These are phyloP conservation scores for Hawksworthiomyces lignivorus DNA, from an alignment of 2,329 filamentous ascomycete genomes.

Conservation along the genomic window DNA sequence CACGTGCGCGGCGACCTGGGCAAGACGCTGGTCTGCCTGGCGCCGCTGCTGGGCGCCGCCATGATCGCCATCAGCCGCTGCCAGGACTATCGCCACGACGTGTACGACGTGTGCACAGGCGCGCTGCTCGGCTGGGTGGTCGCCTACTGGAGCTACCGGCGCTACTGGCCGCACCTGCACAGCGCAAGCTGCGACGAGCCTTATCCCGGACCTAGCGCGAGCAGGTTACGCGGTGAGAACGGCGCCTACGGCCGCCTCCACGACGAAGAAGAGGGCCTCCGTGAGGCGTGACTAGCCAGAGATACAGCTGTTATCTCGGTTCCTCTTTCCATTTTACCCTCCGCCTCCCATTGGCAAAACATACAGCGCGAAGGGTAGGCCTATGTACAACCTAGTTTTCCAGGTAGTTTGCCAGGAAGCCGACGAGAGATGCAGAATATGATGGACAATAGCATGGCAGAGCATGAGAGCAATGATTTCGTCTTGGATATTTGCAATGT, in stretches of 20 bases:
- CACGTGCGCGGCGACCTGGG: constrained; percentile 37
- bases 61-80: constrained; percentile 62
- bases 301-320: too few relatives aligned
- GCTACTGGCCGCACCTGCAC: constrained; percentile 53
- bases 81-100: constrained; percentile 64
- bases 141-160: constrained; percentile 58
- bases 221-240: constrained; percentile 14
- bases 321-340: too few relatives aligned
- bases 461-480: too few relatives aligned
- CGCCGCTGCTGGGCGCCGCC: constrained; percentile 54
- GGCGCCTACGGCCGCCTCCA: constrained; percentile 34
- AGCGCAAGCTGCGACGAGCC: constrained; percentile 50
- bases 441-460: too few relatives aligned
- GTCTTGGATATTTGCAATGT: too few relatives aligned
- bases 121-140: constrained; percentile 51
- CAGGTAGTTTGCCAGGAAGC: too few relatives aligned
- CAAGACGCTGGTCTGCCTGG: constrained; percentile 48
- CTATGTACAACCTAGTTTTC: too few relatives aligned
- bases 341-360: too few relatives aligned
- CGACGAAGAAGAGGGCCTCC: constrained; percentile 45
- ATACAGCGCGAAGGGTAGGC: too few relatives aligned
- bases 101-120: constrained; percentile 60
- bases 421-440: too few relatives aligned
- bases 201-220: constrained; percentile 39
- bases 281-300: constrained; percentile 31